A percentile compares a stretch with the other conserved stretches of the same genome.
phyloP scores from a whole-genome alignment of 2,329 filamentous ascomycete genomes.

The Beauveria sp. region DNA sequence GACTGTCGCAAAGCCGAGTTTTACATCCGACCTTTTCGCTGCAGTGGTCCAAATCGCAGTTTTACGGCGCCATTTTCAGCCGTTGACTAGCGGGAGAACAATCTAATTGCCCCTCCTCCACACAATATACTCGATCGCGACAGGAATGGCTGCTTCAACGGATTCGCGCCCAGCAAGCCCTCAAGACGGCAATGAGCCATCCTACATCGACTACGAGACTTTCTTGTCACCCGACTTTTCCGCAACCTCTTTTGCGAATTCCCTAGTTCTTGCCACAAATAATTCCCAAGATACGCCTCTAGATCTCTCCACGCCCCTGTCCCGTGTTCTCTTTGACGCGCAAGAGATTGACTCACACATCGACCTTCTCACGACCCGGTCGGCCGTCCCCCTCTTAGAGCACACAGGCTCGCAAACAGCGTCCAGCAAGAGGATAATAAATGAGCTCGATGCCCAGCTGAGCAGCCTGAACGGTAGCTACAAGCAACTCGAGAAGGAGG shows the following conservation, averaged over 20 bases:
- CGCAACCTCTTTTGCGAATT: constrained; percentile 76
- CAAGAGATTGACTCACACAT: constrained; percentile 97
- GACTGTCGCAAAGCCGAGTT: neutral
- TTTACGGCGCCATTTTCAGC: neutral
- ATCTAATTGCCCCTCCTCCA: neutral
- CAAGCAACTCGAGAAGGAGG: constrained; percentile 75
- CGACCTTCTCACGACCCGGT: constrained; percentile 77
- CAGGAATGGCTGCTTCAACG: constrained; percentile 1
- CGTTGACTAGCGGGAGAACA: neutral
- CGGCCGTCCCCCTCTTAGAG: constrained; percentile 70
- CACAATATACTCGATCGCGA: neutral
- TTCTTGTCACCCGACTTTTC: constrained; percentile 82
- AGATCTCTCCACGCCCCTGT: constrained; percentile 89
- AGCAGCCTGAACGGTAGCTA: constrained; percentile 77
- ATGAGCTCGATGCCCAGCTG: constrained; percentile 73
- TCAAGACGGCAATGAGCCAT: constrained; percentile 50
- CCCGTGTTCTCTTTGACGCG: constrained; percentile 88
- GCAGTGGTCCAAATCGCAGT: neutral
- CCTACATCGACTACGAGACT: constrained; percentile 93
- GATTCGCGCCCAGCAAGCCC: constrained; percentile 14
- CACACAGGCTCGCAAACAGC: constrained; percentile 69
- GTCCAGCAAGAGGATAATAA: constrained; percentile 64
- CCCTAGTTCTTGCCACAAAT: constrained; percentile 82
- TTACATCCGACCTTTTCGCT: neutral
- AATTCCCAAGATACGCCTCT: constrained; percentile 83